A percentile compares a stretch with the other conserved stretches of the same genome.
These are phyloP conservation scores for Colletotrichum nymphaeae DNA, from an alignment of 2,329 filamentous ascomycete species.

Conservation along the genomic window DNA sequence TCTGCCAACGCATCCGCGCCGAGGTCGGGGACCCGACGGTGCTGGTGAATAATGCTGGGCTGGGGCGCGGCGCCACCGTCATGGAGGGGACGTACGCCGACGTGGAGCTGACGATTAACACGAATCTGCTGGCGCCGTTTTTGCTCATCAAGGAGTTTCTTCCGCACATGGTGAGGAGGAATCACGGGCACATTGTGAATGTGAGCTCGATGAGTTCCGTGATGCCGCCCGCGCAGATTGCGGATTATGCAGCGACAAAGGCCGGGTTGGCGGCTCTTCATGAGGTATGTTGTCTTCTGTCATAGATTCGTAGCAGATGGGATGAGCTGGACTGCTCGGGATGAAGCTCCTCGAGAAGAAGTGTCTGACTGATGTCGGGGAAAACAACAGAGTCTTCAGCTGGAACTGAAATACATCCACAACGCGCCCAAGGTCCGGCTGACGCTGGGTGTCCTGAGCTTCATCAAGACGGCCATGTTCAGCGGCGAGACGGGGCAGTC, in stretches of 20 bases:
- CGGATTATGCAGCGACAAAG: constrained; percentile 71
- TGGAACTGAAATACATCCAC: constrained; percentile 43
- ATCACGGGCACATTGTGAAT: constrained; percentile 74
- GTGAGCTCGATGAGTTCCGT: constrained; percentile 68
- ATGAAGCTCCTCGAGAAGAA: too few species aligned
- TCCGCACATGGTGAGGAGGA: constrained; percentile 64
- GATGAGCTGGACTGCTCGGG: too few species aligned
- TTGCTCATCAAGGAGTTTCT: constrained; percentile 67
- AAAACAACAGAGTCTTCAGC: constrained; percentile 40
- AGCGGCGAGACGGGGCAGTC: constrained; percentile 38
- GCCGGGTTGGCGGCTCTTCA: constrained; percentile 42
- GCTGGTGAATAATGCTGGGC: constrained; percentile 48
- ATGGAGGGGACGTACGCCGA: constrained; percentile 43
- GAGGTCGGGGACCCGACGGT: constrained; percentile 51
- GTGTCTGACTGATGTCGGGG: too few species aligned
- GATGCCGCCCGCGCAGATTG: constrained; percentile 63
- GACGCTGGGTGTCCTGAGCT: constrained; percentile 43
- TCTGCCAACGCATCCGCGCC: constrained; percentile 43
- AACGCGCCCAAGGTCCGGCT: constrained; percentile 42
- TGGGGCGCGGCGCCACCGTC: constrained; percentile 41
- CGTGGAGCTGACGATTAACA: constrained; percentile 43
- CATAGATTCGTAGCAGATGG: too few species aligned
- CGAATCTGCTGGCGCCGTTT: constrained; percentile 70
- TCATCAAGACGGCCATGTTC: constrained; percentile 45
- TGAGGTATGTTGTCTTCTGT: neutral